Evolutionary conservation across 179 eudicot species (phyloP), one percentile per base, ranked within the genome.

Genomic region (Corrigiola litoralis): DNA sequence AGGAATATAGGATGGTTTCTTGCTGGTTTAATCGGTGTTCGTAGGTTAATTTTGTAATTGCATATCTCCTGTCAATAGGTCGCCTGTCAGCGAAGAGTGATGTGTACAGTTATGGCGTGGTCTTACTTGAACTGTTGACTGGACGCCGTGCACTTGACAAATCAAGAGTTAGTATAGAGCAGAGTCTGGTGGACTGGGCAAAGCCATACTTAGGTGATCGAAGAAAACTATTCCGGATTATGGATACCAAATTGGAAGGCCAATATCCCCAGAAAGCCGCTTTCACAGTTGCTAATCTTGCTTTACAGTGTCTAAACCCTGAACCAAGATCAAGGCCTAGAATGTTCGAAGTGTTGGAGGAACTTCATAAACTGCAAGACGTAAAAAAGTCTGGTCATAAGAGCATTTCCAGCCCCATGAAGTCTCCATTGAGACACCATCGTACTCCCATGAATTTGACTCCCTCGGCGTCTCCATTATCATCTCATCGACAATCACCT

Each of bases 61-160:
- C 5, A 2, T 18, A 14, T 6, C 18, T 6, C 31, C 24, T 60
- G 50, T 33, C 16, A 28, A 67, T 84, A 92, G 98, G 97, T 40
- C 85, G 88, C 27, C 78, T 91, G 65, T 86, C 91, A 17, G 78
- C 88, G 62, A 90, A 83, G 72, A 84, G 97, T 37, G 99, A 94
- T 63, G 99, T 94, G 11, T 94, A 94, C 61, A 88, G 97, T 77
- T 94, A 88, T 24, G 99, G 99, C 50, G 97, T 94, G 14, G 97
- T 94, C 41, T 44, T 94, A 45, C 89, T 94, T 6, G 99, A 94
- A 66, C 75, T 94, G 17, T 64, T 94, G 18, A 78, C 99, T 0
- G 99, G 97, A 4, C 87, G 95, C 2, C 88, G 88, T 8, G 95
- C 99, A 44, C 77, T 90, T 18, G 97, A 90, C 72, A 88, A 77